Evolutionary conservation across 2,329 filamentous ascomycete genomes (phyloP), one percentile per base, ranked within the genome.

Genomic region (Diplocarpon mali): DNA sequence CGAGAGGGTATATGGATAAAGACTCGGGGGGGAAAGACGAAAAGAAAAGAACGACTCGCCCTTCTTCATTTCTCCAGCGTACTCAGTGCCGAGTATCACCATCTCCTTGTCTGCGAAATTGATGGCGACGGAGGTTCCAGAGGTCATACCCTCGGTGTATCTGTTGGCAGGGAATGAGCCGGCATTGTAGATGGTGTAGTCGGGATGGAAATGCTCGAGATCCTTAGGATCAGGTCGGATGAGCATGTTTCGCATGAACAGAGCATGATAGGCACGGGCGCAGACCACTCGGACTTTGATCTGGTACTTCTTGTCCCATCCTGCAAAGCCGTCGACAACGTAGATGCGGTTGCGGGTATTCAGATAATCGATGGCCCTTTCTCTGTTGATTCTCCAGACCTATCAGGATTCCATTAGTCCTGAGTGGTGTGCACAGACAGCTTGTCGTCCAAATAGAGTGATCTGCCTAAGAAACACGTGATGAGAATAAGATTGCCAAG

Each of bases 231-330:
- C 74, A 53, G 92, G 92, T 59, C 92, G 85, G 73, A 98, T 98
- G 64, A 98, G 84, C 92, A 98, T 98, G 77, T 98, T 98, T 65
- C 89, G 86, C 92, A 98, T 98, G 80, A 98, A 98, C 55, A 98
- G 80, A 52, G 92, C 92, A 77, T 98, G 92, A 77, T 98, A 98
- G 68, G 92, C 92, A 65, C 92, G 89, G 57, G 92, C 92, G 72
- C 92, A 98, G 64, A 98, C 89, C 54, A 98, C 90, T 63, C 92
- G 89, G 60, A 98, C 92, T 62, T 82, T 85, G 71, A 98, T 96
- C 57, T 89, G 79, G 76, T 98, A 98, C 67, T 92, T 89, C 73
- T 93, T 83, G 61, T 98, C 92, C 92, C 92, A 98, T 66, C 92
- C 92, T 57, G 92, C 92, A 65, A 83, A 98, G 55, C 92, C 92